phyloP scores from a whole-genome alignment of 2,329 filamentous ascomycete species.

The Phaeoacremonium minimum region DNA sequence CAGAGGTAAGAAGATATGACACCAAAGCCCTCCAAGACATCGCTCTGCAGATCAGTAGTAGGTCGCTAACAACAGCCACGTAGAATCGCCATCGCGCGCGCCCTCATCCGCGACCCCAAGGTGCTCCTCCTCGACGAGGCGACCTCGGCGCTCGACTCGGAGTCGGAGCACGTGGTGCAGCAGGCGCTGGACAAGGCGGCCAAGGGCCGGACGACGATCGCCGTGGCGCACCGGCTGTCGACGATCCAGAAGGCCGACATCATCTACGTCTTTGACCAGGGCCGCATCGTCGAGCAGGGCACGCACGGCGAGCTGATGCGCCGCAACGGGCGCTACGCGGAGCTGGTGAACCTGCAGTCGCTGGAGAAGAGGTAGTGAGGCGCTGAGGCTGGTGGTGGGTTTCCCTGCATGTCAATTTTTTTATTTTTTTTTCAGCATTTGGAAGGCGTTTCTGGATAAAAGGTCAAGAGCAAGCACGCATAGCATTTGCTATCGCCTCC shows the following conservation, averaged over 20 bases:
- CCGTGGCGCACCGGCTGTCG: conserved; percentile 85
- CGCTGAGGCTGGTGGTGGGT: too few relatives aligned
- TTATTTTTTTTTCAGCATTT: conserved; percentile 1
- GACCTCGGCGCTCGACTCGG: conserved; percentile 71
- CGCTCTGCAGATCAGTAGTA: too few relatives aligned
- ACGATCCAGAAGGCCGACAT: conserved; percentile 94
- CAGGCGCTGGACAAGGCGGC: conserved; percentile 76
- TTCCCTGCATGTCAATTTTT: conserved; percentile 27
- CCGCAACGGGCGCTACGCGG: conserved; percentile 67
- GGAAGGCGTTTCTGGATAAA: too few relatives aligned
- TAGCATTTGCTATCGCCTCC: too few relatives aligned
- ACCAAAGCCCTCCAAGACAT: too few relatives aligned
- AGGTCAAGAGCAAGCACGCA: too few relatives aligned
- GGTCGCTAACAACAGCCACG: too few relatives aligned
- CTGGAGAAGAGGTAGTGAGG: conserved; percentile 47
- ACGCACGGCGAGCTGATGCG: conserved; percentile 71
- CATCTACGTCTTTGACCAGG: conserved; percentile 95
- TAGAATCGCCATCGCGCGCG: conserved; percentile 91
- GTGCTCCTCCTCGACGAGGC: conserved; percentile 82
- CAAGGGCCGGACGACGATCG: conserved; percentile 84
- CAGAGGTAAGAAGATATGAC: too few relatives aligned
- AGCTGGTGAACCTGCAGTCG: conserved; percentile 77
- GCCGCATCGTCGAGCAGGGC: conserved; percentile 78
- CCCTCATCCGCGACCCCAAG: conserved; percentile 84
- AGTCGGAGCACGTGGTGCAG: conserved; percentile 77